A percentile compares a stretch with the other conserved stretches of the same genome.
Evolutionary conservation across 2,329 filamentous ascomycete species (phyloP).

Genomic region (Pyrenophora tritici-repentis): DNA sequence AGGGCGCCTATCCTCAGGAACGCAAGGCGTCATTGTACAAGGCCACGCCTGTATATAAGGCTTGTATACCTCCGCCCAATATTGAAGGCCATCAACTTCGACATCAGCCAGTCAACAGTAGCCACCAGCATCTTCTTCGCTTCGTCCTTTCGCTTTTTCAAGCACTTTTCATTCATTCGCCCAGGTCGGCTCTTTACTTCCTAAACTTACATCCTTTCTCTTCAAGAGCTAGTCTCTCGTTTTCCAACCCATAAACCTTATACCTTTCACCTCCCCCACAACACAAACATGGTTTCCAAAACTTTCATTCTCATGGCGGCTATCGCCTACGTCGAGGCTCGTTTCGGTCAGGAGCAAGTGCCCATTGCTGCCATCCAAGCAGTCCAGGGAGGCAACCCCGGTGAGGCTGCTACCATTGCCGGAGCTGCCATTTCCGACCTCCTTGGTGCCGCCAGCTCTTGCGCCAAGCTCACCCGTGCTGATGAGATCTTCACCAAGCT

Average conservation of each 20-base stretch:
- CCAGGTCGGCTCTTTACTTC: conserved; percentile 38
- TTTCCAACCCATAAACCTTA: conserved; percentile 6
- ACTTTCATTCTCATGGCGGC: conserved; percentile 35
- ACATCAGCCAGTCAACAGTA: conserved; percentile 24
- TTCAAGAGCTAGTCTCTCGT: conserved; percentile 45
- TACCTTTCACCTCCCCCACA: not conserved
- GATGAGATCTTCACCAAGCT: conserved; percentile 67
- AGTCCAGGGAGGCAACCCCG: conserved; percentile 61
- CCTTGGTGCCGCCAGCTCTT: conserved; percentile 68
- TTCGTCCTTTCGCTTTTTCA: conserved; percentile 23
- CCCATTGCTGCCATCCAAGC: conserved; percentile 61
- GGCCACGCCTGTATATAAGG: conserved; percentile 32
- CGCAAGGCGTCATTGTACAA: conserved; percentile 9
- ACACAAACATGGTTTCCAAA: conserved; percentile 43
- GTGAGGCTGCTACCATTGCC: conserved; percentile 66
- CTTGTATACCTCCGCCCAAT: conserved; percentile 9
- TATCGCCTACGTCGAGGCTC: conserved; percentile 46
- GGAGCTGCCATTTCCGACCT: conserved; percentile 66
- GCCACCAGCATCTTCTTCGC: conserved; percentile 25
- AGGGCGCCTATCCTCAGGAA: conserved; percentile 18
- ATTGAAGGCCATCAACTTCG: conserved; percentile 33
- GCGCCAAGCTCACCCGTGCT: conserved; percentile 67
- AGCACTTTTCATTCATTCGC: conserved; percentile 25
- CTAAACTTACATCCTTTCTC: conserved; percentile 11
- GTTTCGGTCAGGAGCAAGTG: conserved; percentile 68